Evolutionary conservation across 2,329 filamentous ascomycete genomes (phyloP), one percentile per base, ranked within the genome.

Genomic region (Botrytis tulipae): DNA sequence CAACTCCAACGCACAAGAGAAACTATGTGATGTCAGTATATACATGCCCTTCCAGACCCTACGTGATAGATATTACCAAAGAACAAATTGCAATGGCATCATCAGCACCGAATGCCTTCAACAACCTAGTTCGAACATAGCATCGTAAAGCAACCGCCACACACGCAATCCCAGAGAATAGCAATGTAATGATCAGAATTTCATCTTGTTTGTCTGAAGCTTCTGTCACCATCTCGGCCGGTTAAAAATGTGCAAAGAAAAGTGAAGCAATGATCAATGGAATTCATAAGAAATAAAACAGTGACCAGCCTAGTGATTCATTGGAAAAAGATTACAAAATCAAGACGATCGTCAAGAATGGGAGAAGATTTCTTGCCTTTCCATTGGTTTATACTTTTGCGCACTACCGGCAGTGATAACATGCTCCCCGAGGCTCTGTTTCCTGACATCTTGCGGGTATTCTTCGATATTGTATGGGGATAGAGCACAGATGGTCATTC

Each of bases 61-160:
- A n/a, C 61, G 35, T 20, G 59, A 60, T 67, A 25, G 40, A 46
- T 77, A 80, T 73, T 79, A 87, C 86, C 80, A 86, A 79, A 4
- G 85, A 84, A 42, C 80, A 67, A 35, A 86, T 80, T 77, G 86
- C 86, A 71, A 87, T 78, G 75, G 82, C 84, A 81, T 88, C 86
- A 67, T 88, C 86, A 5, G 82, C 51, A 0, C 83, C 81, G 48
- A 85, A 78, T 44, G 82, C 83, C 69, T 83, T 84, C 57, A 85
- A 80, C 35, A 87, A 78, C 42, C 82, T 79, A 1, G 82, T 68
- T 73, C 85, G 84, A 63, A 86, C 85, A 77, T 85, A 86, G 14
- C 82, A 82, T 25, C 86, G 83, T 54, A 86, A 76, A 48, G 82
- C 70, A 71, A 85, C 80, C 20, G 83, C 78, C 5, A 84, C 32